Conservation (phyloP, 2,329 filamentous ascomycete genomes). For the Trichoderma semiorbis region DNA sequence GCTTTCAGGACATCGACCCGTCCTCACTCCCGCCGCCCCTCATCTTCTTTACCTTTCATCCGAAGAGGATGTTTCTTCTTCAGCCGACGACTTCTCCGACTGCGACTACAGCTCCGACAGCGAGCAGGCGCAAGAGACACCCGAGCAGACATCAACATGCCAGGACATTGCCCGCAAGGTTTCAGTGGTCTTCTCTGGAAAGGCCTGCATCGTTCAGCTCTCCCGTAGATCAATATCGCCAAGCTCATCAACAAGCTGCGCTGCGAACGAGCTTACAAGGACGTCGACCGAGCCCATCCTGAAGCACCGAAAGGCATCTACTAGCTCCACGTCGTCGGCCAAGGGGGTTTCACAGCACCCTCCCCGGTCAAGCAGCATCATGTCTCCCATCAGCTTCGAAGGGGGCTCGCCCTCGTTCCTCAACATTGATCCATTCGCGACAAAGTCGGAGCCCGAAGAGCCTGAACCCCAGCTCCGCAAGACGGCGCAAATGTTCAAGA, state of each 20-base stretch:
- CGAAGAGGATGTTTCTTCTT: slow-evolving; percentile 62
- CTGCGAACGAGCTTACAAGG: slow-evolving; percentile 28
- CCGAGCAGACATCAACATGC: slow-evolving; percentile 40
- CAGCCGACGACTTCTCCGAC: slow-evolving; percentile 58
- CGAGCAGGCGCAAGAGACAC: slow-evolving; percentile 30
- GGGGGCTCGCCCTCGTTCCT: slow-evolving; percentile 48
- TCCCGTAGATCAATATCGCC: slow-evolving; percentile 44
- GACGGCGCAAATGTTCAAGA: slow-evolving; percentile 49
- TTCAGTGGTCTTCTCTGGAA: slow-evolving; percentile 57
- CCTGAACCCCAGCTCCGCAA: slow-evolving; percentile 37
- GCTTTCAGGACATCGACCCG: slow-evolving; percentile 30
- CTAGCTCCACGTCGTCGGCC: slow-evolving; percentile 34
- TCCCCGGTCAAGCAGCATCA: slow-evolving; percentile 44
- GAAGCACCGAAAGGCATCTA: slow-evolving; percentile 30
- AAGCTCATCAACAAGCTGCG: slow-evolving; percentile 34
- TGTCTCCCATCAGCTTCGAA: slow-evolving; percentile 30
- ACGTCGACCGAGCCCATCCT: slow-evolving; percentile 32
- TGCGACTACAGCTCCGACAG: slow-evolving; percentile 48
- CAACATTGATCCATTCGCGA: slow-evolving; percentile 52
- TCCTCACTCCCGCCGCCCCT: slow-evolving; percentile 42
- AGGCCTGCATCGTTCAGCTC: slow-evolving; percentile 56
- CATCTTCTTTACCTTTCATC: slow-evolving; percentile 63
- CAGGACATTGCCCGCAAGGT: slow-evolving; percentile 57
- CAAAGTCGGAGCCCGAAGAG: slow-evolving; percentile 33
- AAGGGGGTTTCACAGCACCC: slow-evolving; percentile 35